Conservation (phyloP, 495 filamentous ascomycete species). For the Xylaria scruposa region DNA sequence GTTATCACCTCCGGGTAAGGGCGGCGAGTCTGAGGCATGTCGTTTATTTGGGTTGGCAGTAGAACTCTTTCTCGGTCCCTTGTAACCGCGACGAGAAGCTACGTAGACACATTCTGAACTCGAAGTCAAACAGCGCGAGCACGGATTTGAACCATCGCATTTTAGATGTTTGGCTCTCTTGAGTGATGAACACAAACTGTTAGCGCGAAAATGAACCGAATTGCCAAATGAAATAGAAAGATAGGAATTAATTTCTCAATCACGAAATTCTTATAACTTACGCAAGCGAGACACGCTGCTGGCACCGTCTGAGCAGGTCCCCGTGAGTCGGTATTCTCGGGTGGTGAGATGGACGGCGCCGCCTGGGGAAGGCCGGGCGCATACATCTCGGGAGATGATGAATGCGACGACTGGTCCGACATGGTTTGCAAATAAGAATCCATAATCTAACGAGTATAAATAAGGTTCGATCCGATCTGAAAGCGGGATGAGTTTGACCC, state of each 20-base stretch:
- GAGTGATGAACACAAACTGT: constrained; percentile 26
- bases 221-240: constrained; percentile 1
- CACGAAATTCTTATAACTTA: constrained; percentile 38
- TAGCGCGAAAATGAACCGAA: constrained; percentile 11
- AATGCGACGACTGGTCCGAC: constrained; percentile 23
- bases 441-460: constrained; percentile 5
- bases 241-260: neutral
- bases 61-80: constrained; percentile 51
- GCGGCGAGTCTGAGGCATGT: constrained; percentile 55
- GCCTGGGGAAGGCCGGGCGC: constrained; percentile 28
- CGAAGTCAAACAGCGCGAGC: constrained; percentile 51
- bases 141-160: constrained; percentile 55
- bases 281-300: constrained; percentile 56
- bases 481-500: constrained; percentile 22
- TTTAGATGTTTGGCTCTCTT: constrained; percentile 59
- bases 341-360: constrained; percentile 31
- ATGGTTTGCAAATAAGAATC: constrained; percentile 22
- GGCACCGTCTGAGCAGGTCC: constrained; percentile 50
- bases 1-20: constrained; percentile 43
- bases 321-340: constrained; percentile 37
- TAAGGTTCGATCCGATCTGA: constrained; percentile 4
- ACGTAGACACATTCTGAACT: constrained; percentile 56
- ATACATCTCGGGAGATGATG: constrained; percentile 28
- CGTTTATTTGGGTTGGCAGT: constrained; percentile 58
- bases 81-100: constrained; percentile 59